Conservation (phyloP, 441 rosid genomes). For the Caryocar brasiliense region DNA sequence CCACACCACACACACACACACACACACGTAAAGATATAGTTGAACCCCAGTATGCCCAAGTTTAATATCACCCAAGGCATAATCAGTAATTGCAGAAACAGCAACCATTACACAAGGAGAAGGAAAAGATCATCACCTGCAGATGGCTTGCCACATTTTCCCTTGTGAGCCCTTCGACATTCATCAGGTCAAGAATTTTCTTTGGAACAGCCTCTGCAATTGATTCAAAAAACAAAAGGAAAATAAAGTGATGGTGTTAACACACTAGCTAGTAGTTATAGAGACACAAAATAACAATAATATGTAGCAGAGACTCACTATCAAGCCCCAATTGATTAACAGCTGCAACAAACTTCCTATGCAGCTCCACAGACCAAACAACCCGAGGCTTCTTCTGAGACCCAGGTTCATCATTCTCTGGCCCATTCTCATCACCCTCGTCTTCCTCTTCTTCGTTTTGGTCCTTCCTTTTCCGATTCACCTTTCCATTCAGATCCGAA, state of each 20-base stretch:
- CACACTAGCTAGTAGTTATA: neutral
- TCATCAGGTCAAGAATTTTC: slow-evolving; percentile 88
- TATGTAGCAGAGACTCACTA: slow-evolving; percentile 41
- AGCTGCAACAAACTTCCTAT: slow-evolving; percentile 72
- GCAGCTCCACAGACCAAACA: slow-evolving; percentile 85
- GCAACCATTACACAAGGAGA: neutral
- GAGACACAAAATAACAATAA: slow-evolving; percentile 2
- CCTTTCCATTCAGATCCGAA: slow-evolving; percentile 32
- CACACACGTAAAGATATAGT: no score
- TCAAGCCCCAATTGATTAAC: slow-evolving; percentile 81
- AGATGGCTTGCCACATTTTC: slow-evolving; percentile 98
- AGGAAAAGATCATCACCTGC: slow-evolving; percentile 40
- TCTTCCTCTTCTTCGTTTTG: slow-evolving; percentile 61
- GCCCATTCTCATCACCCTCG: slow-evolving; percentile 47
- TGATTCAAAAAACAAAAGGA: neutral
- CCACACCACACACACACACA: no score
- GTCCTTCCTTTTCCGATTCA: slow-evolving; percentile 58
- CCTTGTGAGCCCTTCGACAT: slow-evolving; percentile 81
- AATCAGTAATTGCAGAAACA: no score
- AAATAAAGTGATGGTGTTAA: neutral
- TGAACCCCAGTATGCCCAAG: no score
- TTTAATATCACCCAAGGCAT: no score
- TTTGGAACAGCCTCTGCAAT: slow-evolving; percentile 89
- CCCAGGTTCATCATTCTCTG: slow-evolving; percentile 57
- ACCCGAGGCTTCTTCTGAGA: slow-evolving; percentile 81